These are phyloP conservation scores for Trichocomaceae sp. DNA, from an alignment of 2,329 filamentous ascomycete species.

Conservation along the genomic window DNA sequence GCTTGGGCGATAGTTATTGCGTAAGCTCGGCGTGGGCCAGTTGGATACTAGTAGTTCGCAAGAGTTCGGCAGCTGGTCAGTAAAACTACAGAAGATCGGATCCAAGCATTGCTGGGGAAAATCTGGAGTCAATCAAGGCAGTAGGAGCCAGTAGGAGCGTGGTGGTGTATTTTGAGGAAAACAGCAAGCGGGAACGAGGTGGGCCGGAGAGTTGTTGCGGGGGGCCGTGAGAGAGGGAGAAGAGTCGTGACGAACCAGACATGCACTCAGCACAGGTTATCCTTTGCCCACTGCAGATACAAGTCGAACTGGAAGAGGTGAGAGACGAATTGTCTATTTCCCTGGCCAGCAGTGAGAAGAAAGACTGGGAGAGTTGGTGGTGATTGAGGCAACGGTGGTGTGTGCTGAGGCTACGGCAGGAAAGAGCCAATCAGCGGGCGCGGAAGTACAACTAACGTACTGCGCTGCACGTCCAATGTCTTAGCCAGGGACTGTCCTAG, in stretches of 20 bases:
- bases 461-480: not conserved
- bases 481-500: not conserved
- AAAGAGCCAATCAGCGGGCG: not conserved
- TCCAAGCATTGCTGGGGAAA: not conserved
- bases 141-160: not conserved
- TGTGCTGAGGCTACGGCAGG: not conserved
- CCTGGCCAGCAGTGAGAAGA: not conserved
- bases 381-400: not conserved
- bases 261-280: not conserved
- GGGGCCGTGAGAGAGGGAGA: not conserved
- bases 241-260: constrained; percentile 10
- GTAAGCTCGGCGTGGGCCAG: not conserved
- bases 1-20: not conserved
- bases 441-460: no score
- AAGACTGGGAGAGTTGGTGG: not conserved
- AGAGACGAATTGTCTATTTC: not conserved
- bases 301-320: not conserved
- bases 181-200: constrained; percentile 1
- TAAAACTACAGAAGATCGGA: not conserved
- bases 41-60: not conserved
- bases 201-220: constrained; percentile 11
- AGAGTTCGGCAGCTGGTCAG: not conserved
- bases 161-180: not conserved
- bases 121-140: not conserved
- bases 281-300: not conserved